Evolutionary conservation across 2,329 filamentous ascomycete genomes (phyloP), one percentile per base, ranked within the genome.

Genomic region (Pyrenochaeta sp.): DNA sequence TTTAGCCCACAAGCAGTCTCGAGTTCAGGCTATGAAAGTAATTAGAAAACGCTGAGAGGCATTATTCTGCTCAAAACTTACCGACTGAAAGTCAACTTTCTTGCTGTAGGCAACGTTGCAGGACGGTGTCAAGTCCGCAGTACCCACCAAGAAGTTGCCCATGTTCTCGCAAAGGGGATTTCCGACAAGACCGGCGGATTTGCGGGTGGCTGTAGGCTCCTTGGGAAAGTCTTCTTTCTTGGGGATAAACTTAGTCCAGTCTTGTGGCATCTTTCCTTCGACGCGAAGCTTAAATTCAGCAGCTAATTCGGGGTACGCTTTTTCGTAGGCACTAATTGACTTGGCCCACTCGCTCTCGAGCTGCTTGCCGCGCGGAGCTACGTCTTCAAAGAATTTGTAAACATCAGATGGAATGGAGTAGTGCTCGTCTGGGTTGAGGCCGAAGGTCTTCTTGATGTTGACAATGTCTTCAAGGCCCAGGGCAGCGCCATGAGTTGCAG

Each of bases 111-210:
- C 75, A 74, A 84, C 79, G 53, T 65, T 67, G 10, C 61, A 50
- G 0, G 53, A 52, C 78, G 86, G 76, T 79, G 63, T 87, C 68
- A 58, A 70, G 69, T 84, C 87, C 24, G 49, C 39, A 6, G 47
- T 58, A 79, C 89, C 75, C 82, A 96, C 90, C 75, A 94, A 86
- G 87, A 97, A 97, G 63, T 73, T 0, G 23, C 35, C 38, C 2
- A 43, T 44, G 21, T 41, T 44, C 6, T 43, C 48, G 6, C 31
- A 35, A 18, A 51, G 27, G 1, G 31, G 19, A 6, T 48, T 48
- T 24, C 42, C 15, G 6, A 48, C 43, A 3, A 51, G 35, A 2
- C 44, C 44, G 5, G 43, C 38, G 6, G 77, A 80, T 53, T 80
- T 81, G 34, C 80, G 70, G 1, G 77, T 75, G 0, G 80, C 67